These are phyloP conservation scores for Phaseolus lunatus DNA, from an alignment of 306 rosid genomes.

Conservation along the genomic window DNA sequence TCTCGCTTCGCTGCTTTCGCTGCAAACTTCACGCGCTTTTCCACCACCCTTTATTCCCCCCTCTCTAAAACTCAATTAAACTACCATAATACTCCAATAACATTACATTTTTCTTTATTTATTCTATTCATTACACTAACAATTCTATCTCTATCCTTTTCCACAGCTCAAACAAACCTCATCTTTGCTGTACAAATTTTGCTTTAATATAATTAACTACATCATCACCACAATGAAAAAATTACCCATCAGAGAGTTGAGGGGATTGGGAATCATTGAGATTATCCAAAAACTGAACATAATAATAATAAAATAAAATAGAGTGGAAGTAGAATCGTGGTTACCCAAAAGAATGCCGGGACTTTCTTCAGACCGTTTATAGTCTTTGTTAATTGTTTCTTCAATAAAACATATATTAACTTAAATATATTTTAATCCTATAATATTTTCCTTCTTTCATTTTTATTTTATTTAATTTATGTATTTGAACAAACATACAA, in stretches of 20 bases:
- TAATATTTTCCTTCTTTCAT: not conserved
- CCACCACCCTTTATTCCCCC: not conserved
- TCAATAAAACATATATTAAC: not conserved
- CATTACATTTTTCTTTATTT: too few relatives aligned
- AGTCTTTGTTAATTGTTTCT: not conserved
- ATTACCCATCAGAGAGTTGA: too few relatives aligned
- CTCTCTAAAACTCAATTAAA: too few relatives aligned
- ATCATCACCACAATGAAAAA: too few relatives aligned
- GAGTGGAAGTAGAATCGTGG: slow-evolving; percentile 44
- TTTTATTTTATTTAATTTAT: not conserved
- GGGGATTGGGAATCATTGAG: slow-evolving; percentile 18
- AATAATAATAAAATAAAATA: not conserved
- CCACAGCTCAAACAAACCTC: too few relatives aligned
- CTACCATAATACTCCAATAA: not conserved
- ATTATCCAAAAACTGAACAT: slow-evolving; percentile 12
- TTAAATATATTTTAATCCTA: not conserved
- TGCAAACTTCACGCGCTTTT: slow-evolving; percentile 43
- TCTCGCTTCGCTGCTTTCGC: slow-evolving; percentile 41
- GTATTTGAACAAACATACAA: not conserved
- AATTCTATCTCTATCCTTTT: too few relatives aligned
- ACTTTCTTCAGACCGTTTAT: slow-evolving; percentile 36
- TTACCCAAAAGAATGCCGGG: slow-evolving; percentile 60
- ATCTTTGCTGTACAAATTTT: too few relatives aligned
- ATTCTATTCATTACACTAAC: not conserved
- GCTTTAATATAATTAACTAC: too few relatives aligned